A percentile compares a stretch with the other conserved stretches of the same genome.
These are phyloP conservation scores for Haplosporangium sp. DNA, from an alignment of 371 early-diverging fungal genomes.

Conservation along the genomic window DNA sequence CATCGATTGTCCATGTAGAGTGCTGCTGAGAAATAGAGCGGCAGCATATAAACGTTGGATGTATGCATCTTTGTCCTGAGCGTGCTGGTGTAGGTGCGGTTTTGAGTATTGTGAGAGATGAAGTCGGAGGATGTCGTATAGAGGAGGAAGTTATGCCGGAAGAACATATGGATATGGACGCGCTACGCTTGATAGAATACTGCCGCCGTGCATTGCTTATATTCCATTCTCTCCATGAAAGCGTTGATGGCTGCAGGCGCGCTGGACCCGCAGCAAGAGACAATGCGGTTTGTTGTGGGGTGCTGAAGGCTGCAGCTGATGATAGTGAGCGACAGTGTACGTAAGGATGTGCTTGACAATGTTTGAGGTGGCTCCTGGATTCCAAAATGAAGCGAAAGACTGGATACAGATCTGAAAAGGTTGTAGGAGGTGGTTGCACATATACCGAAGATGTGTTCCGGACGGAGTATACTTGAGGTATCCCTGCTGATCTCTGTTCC, in stretches of 20 bases:
- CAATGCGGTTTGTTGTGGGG: no score
- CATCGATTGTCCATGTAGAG: conserved; percentile 21
- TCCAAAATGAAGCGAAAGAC: conserved; percentile 32
- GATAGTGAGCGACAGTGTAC: background rate
- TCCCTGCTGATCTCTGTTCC: background rate
- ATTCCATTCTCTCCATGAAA: no score
- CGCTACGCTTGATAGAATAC: no score
- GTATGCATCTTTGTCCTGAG: conserved; percentile 1
- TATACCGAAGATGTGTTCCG: background rate
- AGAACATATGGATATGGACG: no score
- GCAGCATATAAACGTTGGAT: conserved; percentile 15
- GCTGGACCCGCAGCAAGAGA: no score
- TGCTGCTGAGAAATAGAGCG: conserved; percentile 35
- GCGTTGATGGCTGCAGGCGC: no score
- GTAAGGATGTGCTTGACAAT: background rate
- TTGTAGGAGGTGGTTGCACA: conserved; percentile 3
- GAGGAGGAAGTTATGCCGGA: no score
- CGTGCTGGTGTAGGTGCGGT: background rate
- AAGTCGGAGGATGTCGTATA: no score
- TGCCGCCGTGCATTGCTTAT: no score
- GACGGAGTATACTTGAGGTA: background rate
- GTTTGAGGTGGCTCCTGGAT: conserved; percentile 5
- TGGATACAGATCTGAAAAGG: conserved; percentile 37
- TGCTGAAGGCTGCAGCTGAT: background rate
- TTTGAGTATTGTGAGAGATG: no score